Percentiles rank a stretch among this genome's conserved stretches.
phyloP scores from a whole-genome alignment of 2,329 filamentous ascomycete species.

The Fusarium papillatum region DNA sequence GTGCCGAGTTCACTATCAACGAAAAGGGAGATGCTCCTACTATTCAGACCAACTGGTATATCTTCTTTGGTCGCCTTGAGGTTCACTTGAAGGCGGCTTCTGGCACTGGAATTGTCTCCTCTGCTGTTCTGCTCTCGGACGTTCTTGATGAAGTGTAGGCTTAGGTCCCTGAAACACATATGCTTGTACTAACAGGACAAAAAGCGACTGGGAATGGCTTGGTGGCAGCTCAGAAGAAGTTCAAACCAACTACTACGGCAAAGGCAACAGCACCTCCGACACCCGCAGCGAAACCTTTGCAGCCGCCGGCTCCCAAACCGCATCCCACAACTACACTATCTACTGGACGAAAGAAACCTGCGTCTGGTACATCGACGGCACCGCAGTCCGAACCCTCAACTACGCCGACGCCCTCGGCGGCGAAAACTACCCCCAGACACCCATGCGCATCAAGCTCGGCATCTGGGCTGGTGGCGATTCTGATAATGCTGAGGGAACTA shows the following conservation, averaged over 20 bases:
- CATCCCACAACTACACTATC: slow-evolving; percentile 73
- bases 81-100: slow-evolving; percentile 78
- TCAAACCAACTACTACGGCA: slow-evolving; percentile 84
- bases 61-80: slow-evolving; percentile 86
- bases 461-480: slow-evolving; percentile 62
- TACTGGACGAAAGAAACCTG: slow-evolving; percentile 74
- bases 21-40: slow-evolving; percentile 68
- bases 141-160: slow-evolving; percentile 67
- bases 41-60: slow-evolving; percentile 80
- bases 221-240: slow-evolving; percentile 74
- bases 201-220: slow-evolving; percentile 81
- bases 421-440: slow-evolving; percentile 75
- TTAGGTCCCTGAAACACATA: no score
- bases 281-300: slow-evolving; percentile 23
- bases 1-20: slow-evolving; percentile 65
- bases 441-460: slow-evolving; percentile 75
- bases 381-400: slow-evolving; percentile 45
- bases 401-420: slow-evolving; percentile 61
- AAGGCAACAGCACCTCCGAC: slow-evolving; percentile 70
- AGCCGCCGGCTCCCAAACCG: slow-evolving; percentile 47
- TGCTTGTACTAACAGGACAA: not conserved
- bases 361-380: slow-evolving; percentile 71
- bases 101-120: slow-evolving; percentile 83
- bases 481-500: slow-evolving; percentile 67
- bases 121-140: slow-evolving; percentile 81